phyloP scores from a whole-genome alignment of 2,329 filamentous ascomycete genomes.

The Cytospora leucostoma region DNA sequence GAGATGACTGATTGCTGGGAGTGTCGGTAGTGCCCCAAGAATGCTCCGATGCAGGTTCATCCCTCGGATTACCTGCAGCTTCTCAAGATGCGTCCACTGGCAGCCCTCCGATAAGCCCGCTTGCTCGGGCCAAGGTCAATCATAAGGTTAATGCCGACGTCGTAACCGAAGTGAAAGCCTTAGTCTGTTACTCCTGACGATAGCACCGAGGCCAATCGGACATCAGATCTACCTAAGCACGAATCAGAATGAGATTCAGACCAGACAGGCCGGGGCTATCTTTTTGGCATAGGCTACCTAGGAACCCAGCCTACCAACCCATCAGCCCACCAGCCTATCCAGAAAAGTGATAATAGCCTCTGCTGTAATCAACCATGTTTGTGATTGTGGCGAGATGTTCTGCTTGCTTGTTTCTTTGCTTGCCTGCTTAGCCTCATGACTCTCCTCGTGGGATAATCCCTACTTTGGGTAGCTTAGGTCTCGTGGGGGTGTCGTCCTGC shows the following conservation, averaged over 20 bases:
- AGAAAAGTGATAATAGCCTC: background rate
- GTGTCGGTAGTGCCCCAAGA: conserved; percentile 10
- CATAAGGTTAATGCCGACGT: conserved; percentile 23
- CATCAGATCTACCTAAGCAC: conserved; percentile 14
- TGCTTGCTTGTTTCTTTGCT: background rate
- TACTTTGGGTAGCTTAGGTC: conserved; percentile 1
- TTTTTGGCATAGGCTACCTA: background rate
- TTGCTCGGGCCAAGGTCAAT: conserved; percentile 14
- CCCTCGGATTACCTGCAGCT: conserved; percentile 20
- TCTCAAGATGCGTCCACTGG: conserved; percentile 13
- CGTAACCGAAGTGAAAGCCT: background rate
- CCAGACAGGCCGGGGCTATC: conserved; percentile 7
- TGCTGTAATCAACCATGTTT: background rate
- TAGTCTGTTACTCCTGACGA: conserved; percentile 4
- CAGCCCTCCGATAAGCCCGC: background rate
- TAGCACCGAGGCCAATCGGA: conserved; percentile 10
- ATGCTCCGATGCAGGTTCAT: conserved; percentile 25
- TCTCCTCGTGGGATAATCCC: conserved; percentile 1
- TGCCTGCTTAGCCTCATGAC: conserved; percentile 12
- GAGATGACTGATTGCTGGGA: background rate
- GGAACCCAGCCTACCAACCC: too few relatives aligned
- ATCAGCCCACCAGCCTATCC: too few relatives aligned
- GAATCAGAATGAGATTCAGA: conserved; percentile 11
- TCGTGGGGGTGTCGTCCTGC: conserved; percentile 1
- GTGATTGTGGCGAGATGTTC: background rate